Evolutionary conservation across 78 protist genomes (phyloP), one percentile per base, ranked within the genome.

Genomic region (Dictyostelium brefeldianum): DNA sequence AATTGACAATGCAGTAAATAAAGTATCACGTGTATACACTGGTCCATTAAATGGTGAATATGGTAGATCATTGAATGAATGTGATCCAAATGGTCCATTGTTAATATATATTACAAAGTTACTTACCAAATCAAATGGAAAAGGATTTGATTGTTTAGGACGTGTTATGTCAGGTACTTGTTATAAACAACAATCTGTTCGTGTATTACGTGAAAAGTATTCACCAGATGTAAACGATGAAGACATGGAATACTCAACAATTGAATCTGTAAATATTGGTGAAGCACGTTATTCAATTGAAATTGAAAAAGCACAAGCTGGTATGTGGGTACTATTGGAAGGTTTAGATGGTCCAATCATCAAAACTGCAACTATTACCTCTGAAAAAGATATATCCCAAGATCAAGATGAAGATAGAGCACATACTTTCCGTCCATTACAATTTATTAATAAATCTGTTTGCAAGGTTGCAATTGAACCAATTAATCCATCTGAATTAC

Each of bases 401-500:
- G n/a, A 10, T 36, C 43, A 54, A 1, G 29, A 22, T 18, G 47
- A 41, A 12, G n/a, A 77, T 29, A 18, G 70, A n/a, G 92, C 94
- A 5, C 83, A 65, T 18, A 83, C 93, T 14, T 96, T 93, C 79
- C 22, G 62, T 29, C 97, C 97, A 75, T 73, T 96, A 9, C 75
- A 46, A 25, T 93, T 92, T 95, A 80, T 41, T 25, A 96, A 97
- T 4, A 11, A 10, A 20, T 73, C 99, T 0, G 96, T 95, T 20
- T 84, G 98, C 59, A 98, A 98, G 77, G 94, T 99, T 3, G 99
- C 99, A 6, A 71, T 98, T 15, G 99, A 98, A 91, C 99, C 99
- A 57, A 50, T 98, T 31, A 78, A 94, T 74, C 99, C 99, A 22
- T 73, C 97, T 0, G 99, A 99, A 78, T 96, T 98, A 54, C 99